Base-by-base conservation (phyloP, 257 asterid species). In the Prunella vulgaris region DNA sequence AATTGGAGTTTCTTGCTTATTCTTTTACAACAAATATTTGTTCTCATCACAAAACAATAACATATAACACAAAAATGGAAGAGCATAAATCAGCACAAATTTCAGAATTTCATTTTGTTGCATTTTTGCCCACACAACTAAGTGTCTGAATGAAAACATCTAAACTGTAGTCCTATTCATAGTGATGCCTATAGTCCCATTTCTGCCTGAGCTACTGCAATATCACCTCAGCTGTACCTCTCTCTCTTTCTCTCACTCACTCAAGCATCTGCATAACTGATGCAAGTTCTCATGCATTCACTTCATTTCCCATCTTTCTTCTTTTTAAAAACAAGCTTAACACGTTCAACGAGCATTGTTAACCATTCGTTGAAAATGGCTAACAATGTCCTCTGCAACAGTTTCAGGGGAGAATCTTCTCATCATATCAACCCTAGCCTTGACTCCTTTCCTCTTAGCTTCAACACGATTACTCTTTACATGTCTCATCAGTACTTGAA, bases 361-460 rank as follows among this genome's bases (percentile, higher is more conserved):
- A 66, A 87, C 58, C 59, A 87, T 64, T 33, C 28, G 73, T 21
- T 74, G 82, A 48, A 91, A 78, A 61, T 83, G 85, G 4, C 68
- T 75, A n/a, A 78, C 64, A 80, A 89, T 79, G 20, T 81, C 77
- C 70, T 74, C 77, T 0, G 96, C 97, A 38, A 90, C 93, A 69
- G 77, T 66, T 32, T 80, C 79, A 21, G 95, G 93, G 49, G 95
- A 80, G 64, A 85, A 92, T 67, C 73, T 74, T 20, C 46, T 66
- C 70, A 72, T 77, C 98, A 92, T 88, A 68, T 92, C 96, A 44
- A 72, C 67, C 76, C 97, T 86, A 5, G 96, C 97, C 75, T 53
- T 72, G 69, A 48, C 65, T 40, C 97, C 98, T 85, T 79, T 90
- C 5, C 71, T 73, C 42, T 65, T 79, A 51, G 87, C 95, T 68